A percentile compares a stretch with the other conserved stretches of the same genome.
These are phyloP conservation scores for Gilbertella persicaria DNA, from an alignment of 371 early-diverging fungal species.

Conservation along the genomic window DNA sequence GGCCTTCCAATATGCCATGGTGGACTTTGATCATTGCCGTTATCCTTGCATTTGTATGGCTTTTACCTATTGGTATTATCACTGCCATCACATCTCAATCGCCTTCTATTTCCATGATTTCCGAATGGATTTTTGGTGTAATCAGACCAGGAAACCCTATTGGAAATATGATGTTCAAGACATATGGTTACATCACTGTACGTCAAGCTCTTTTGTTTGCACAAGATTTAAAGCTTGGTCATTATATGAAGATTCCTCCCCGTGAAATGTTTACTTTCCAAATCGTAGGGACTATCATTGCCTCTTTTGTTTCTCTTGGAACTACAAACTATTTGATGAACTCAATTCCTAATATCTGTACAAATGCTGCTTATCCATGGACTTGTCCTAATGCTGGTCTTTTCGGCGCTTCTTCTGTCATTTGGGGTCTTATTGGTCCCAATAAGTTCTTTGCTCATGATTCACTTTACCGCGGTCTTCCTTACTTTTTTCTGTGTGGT, in stretches of 20 bases:
- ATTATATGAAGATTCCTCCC: slow-evolving; percentile 73
- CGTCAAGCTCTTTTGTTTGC: slow-evolving; percentile 59
- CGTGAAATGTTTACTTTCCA: slow-evolving; percentile 65
- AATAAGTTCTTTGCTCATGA: slow-evolving; percentile 52
- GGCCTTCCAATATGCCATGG: slow-evolving; percentile 61
- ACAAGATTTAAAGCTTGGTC: slow-evolving; percentile 60
- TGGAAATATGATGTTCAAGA: slow-evolving; percentile 65
- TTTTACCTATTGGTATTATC: slow-evolving; percentile 70
- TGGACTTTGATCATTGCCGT: slow-evolving; percentile 67
- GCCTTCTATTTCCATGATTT: slow-evolving; percentile 45
- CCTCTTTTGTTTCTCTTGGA: slow-evolving; percentile 56
- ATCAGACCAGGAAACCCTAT: slow-evolving; percentile 62
- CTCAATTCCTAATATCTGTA: slow-evolving; percentile 56
- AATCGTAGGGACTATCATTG: slow-evolving; percentile 59
- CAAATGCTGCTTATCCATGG: slow-evolving; percentile 47
- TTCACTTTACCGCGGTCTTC: slow-evolving; percentile 46
- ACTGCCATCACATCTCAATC: slow-evolving; percentile 48
- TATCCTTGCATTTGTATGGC: slow-evolving; percentile 61
- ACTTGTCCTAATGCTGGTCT: slow-evolving; percentile 49
- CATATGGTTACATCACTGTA: slow-evolving; percentile 57
- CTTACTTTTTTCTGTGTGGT: slow-evolving; percentile 45
- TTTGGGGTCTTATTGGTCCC: slow-evolving; percentile 74
- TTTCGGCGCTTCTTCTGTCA: slow-evolving; percentile 45
- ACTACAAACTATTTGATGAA: slow-evolving; percentile 62
- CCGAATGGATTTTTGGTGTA: slow-evolving; percentile 48